phyloP scores from a whole-genome alignment of 257 asterid species.

The Salvia miltiorrhiza region DNA sequence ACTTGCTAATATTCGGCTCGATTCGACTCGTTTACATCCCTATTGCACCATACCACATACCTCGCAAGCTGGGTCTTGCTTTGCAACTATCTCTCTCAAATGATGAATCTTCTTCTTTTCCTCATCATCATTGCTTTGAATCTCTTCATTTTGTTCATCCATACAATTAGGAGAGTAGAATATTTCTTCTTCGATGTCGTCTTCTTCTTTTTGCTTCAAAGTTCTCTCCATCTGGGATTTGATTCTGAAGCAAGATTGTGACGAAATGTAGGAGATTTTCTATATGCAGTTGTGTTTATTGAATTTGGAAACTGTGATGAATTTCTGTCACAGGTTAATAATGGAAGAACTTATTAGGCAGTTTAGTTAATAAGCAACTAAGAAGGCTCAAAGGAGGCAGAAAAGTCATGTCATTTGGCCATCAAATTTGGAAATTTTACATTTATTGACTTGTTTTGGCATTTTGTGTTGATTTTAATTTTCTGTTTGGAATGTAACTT shows the following conservation, averaged over 20 bases:
- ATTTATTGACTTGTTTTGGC: background rate
- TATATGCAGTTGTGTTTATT: background rate
- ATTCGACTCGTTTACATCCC: no score
- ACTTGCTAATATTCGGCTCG: no score
- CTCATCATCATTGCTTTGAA: background rate
- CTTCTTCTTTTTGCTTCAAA: background rate
- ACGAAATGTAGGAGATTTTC: no score
- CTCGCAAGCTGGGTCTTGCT: constrained; percentile 60
- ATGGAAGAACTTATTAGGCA: background rate
- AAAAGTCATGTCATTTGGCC: constrained; percentile 10
- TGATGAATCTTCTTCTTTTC: constrained; percentile 38
- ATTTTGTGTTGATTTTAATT: background rate
- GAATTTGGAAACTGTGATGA: background rate
- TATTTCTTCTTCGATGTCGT: constrained; percentile 13
- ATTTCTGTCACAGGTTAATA: no score
- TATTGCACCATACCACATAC: constrained; percentile 30
- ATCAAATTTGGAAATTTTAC: background rate
- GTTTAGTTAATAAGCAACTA: no score
- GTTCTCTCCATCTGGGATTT: constrained; percentile 3
- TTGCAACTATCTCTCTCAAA: constrained; percentile 46
- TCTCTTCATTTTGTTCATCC: constrained; percentile 3
- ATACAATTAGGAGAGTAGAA: constrained; percentile 28
- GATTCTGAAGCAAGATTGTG: background rate
- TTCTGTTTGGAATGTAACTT: no score
- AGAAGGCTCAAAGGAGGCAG: constrained; percentile 3